Conservation (phyloP, 805 yeast species). For the Pichia heedii region DNA sequence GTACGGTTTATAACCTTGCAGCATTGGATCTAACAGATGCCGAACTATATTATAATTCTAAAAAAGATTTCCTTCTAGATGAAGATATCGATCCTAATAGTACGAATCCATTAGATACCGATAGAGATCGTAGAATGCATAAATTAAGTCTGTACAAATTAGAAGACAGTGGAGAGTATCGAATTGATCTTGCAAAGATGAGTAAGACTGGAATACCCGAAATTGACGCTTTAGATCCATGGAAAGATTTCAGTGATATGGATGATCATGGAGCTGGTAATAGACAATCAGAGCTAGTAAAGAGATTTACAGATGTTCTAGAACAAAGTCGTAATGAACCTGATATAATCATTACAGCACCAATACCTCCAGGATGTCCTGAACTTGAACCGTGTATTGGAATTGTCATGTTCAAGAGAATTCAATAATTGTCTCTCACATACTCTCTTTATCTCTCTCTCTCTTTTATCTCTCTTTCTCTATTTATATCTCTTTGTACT, state of each 20-base stretch:
- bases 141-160: conserved; percentile 9
- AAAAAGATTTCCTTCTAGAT: conserved; percentile 10
- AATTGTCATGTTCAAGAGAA: conserved; percentile 14
- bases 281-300: conserved; percentile 10
- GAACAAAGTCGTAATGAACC: conserved; percentile 19
- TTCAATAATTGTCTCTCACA: no score
- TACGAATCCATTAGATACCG: conserved; percentile 1
- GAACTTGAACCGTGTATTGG: conserved; percentile 17
- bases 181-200: conserved; percentile 11
- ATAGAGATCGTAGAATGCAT: conserved; percentile 8
- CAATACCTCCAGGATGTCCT: conserved; percentile 10
- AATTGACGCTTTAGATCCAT: conserved; percentile 13
- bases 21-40: conserved; percentile 9
- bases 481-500: no score
- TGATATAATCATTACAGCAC: conserved; percentile 13
- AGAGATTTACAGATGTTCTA: conserved; percentile 11
- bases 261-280: conserved; percentile 8
- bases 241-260: conserved; percentile 15
- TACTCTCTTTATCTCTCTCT: background rate
- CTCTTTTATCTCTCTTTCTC: no score
- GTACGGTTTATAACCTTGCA: conserved; percentile 3
- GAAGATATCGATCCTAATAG: conserved; percentile 7
- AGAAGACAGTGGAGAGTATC: conserved; percentile 5
- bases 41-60: conserved; percentile 12
- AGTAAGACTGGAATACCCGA: conserved; percentile 8